Percentiles rank a stretch among this genome's conserved stretches.
Conservation (phyloP, 225 moss, liverwort and hornwort genomes). For the Polytrichum commune region DNA sequence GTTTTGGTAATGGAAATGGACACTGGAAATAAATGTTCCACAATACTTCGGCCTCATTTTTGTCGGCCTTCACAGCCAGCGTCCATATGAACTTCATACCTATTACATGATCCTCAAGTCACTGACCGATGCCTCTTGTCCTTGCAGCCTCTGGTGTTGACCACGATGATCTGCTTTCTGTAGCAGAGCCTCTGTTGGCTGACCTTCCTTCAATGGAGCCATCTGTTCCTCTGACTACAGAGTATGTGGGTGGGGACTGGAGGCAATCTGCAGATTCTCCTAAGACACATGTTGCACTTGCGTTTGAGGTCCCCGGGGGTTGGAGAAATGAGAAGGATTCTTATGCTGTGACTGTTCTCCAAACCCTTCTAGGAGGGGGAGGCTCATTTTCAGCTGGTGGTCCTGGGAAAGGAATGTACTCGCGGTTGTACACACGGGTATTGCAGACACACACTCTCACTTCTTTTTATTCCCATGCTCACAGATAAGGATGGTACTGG, state of each 20-base stretch:
- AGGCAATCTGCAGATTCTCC: slow-evolving; percentile 88
- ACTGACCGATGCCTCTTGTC: neutral
- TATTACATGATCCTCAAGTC: too few relatives aligned
- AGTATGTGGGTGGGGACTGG: slow-evolving; percentile 97
- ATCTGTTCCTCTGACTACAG: slow-evolving; percentile 37
- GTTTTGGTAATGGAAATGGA: too few relatives aligned
- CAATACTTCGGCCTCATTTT: too few relatives aligned
- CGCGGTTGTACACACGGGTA: slow-evolving; percentile 73
- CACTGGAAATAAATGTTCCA: too few relatives aligned
- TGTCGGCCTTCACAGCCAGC: too few relatives aligned
- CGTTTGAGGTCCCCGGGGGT: slow-evolving; percentile 87
- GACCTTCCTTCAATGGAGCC: slow-evolving; percentile 48
- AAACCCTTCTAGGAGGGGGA: slow-evolving; percentile 82
- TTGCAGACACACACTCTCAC: neutral
- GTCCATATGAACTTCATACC: too few relatives aligned
- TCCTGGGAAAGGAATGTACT: slow-evolving; percentile 96
- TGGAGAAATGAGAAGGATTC: slow-evolving; percentile 91
- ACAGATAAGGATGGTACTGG: too few relatives aligned
- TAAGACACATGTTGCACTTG: slow-evolving; percentile 80
- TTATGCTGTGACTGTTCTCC: slow-evolving; percentile 75
- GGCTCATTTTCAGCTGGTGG: slow-evolving; percentile 90
- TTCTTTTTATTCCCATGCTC: too few relatives aligned
- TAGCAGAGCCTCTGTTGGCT: slow-evolving; percentile 74
- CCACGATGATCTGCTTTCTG: slow-evolving; percentile 76
- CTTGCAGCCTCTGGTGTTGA: slow-evolving; percentile 80